Evolutionary conservation across 768 basidiomycete species (phyloP), one percentile per base, ranked within the genome.

Genomic region (Leccinum imitatum): DNA sequence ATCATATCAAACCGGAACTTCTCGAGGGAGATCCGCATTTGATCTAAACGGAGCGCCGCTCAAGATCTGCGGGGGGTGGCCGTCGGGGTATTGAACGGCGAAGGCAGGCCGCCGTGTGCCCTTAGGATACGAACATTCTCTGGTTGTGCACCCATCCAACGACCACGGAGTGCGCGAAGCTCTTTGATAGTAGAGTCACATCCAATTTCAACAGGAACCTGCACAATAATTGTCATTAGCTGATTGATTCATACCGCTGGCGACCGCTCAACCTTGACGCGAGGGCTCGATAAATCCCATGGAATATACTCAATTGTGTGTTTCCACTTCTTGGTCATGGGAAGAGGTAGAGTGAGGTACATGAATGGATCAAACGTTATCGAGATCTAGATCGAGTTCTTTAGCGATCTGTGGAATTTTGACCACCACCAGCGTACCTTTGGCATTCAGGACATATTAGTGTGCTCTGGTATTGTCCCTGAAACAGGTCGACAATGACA

Each of bases 351-450:
- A 23, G 23, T 23, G 67, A 99, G 86, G 76, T 98, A 97, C 93
- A 96, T 95, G 81, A 96, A 98, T 2, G 96, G 96, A 70, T 99
- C 97, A 68, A 99, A 96, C 0, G 95, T 98, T 74, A 98, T 97
- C 0, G 97, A 98, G 65, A 98, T 89, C 95, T 98, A 66, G 3
- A 2, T 27, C 17, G 23, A 50, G 23, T 19, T 39, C 46, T 60
- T 31, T 37, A 46, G 47, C 21, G 33, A 11, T 35, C 6, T 3
- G 5, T 31, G n/a, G 25, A 54, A 47, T 10, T n/a, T 14, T 7
- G 41, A 39, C 7, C 33, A 13, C 21, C 4, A 25, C 9, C 4
- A 4, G 55, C 63, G n/a, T 67, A 94, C 96, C 86, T 97, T 98
- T 57, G 68, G 73, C 97, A 99, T 69, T 95, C 94, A 0, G 97